Percentiles rank a stretch among this genome's conserved stretches.
Evolutionary conservation across 305 asterid species (phyloP).

Genomic region (Fraxinus latifolia): DNA sequence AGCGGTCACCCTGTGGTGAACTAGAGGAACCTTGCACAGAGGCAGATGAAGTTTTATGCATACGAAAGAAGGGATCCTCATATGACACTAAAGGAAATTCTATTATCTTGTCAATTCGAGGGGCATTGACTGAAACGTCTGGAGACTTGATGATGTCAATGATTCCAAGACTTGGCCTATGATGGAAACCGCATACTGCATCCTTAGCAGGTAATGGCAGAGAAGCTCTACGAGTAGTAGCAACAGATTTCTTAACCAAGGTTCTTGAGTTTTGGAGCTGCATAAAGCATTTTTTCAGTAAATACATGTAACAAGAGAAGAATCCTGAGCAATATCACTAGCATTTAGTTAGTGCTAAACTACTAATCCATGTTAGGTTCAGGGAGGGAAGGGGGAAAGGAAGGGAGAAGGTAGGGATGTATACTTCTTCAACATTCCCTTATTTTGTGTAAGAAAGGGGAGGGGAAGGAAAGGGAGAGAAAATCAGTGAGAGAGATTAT

Average conservation of each 20-base stretch:
- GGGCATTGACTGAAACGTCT: constrained; percentile 76
- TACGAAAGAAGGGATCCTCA: constrained; percentile 43
- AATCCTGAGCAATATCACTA: constrained; percentile 9
- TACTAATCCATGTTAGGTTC: background rate
- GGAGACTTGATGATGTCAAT: constrained; percentile 51
- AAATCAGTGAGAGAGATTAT: background rate
- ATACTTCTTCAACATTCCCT: background rate
- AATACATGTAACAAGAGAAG: constrained; percentile 19
- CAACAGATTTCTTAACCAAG: constrained; percentile 48
- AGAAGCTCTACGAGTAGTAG: constrained; percentile 66
- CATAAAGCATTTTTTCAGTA: constrained; percentile 21
- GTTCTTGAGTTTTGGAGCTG: constrained; percentile 60
- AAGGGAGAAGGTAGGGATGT: background rate
- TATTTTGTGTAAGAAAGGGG: background rate
- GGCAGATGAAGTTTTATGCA: constrained; percentile 46
- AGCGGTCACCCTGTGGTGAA: constrained; percentile 61
- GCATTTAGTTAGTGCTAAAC: background rate
- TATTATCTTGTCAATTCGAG: constrained; percentile 76
- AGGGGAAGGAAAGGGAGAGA: background rate
- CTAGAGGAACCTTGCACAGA: constrained; percentile 62
- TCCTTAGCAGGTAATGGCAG: constrained; percentile 55
- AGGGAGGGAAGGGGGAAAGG: background rate
- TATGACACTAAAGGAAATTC: constrained; percentile 64
- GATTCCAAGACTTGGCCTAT: constrained; percentile 42
- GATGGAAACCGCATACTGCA: constrained; percentile 33